These are phyloP conservation scores for Reutealis trisperma DNA, from an alignment of 345 rosid genomes.

Conservation along the genomic window DNA sequence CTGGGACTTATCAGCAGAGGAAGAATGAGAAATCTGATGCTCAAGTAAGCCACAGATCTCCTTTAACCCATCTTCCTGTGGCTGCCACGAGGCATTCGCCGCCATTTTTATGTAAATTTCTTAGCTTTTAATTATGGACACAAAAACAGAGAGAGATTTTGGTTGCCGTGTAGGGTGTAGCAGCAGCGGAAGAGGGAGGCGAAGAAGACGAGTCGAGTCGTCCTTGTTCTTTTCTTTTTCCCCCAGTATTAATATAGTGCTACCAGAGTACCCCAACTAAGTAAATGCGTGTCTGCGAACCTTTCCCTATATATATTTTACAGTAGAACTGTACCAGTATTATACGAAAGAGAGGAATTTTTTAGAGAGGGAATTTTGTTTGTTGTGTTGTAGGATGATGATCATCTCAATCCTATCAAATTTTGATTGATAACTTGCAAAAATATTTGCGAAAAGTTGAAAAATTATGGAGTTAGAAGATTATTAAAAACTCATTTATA, in stretches of 20 bases:
- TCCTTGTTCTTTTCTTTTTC: neutral
- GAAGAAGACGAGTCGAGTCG: constrained; percentile 1
- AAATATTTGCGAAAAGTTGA: too few species aligned
- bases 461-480: too few species aligned
- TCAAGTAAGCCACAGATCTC: constrained; percentile 85
- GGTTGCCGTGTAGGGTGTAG: neutral
- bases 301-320: neutral
- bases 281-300: neutral
- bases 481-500: too few species aligned
- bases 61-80: constrained; percentile 74
- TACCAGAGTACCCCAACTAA: neutral
- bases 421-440: too few species aligned
- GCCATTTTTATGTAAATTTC: constrained; percentile 12
- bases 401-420: too few species aligned
- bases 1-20: constrained; percentile 83
- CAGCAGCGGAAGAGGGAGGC: neutral
- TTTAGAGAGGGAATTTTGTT: neutral
- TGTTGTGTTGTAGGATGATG: neutral
- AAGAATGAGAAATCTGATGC: constrained; percentile 88
- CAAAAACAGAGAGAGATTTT: neutral
- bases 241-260: neutral
- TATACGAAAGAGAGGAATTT: neutral
- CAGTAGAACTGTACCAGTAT: neutral
- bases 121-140: neutral
- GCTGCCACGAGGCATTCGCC: constrained; percentile 67